These are phyloP conservation scores for Thalassiosira ordinaria DNA, from an alignment of 352 stramenopile genomes.

Conservation along the genomic window DNA sequence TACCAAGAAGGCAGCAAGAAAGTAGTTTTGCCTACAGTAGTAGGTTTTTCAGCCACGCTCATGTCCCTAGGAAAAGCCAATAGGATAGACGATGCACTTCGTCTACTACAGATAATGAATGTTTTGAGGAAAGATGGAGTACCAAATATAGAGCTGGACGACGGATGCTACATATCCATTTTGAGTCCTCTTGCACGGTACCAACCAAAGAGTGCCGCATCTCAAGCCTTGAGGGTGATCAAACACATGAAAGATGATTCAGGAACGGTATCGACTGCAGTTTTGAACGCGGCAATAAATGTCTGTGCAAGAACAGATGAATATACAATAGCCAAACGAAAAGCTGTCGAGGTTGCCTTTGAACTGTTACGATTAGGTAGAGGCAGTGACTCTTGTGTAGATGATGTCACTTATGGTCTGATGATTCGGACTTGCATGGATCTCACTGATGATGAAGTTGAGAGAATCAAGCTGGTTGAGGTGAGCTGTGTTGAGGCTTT, in stretches of 20 bases:
- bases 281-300: slow-evolving; percentile 57
- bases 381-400: slow-evolving; percentile 9
- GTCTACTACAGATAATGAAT: slow-evolving; percentile 44
- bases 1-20: slow-evolving; percentile 26
- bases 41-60: slow-evolving; percentile 42
- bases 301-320: slow-evolving; percentile 31
- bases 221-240: slow-evolving; percentile 36
- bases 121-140: slow-evolving; percentile 16
- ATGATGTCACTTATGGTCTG: slow-evolving; percentile 51
- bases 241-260: slow-evolving; percentile 38
- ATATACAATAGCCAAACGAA: slow-evolving; percentile 21
- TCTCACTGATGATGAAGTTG: slow-evolving; percentile 29
- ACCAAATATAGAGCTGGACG: slow-evolving; percentile 28
- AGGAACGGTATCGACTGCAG: slow-evolving; percentile 8
- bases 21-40: slow-evolving; percentile 45
- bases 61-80: slow-evolving; percentile 22
- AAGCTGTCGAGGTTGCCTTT: slow-evolving; percentile 45
- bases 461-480: slow-evolving; percentile 47
- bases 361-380: slow-evolving; percentile 33
- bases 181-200: slow-evolving; percentile 24
- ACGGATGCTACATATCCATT: slow-evolving; percentile 46
- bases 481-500: slow-evolving; percentile 18
- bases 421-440: slow-evolving; percentile 54
- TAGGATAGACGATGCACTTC: slow-evolving; percentile 46
- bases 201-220: slow-evolving; percentile 28